These are phyloP conservation scores for Nepenthes gracilis DNA, from an alignment of 148 eudicot species.

Conservation along the genomic window DNA sequence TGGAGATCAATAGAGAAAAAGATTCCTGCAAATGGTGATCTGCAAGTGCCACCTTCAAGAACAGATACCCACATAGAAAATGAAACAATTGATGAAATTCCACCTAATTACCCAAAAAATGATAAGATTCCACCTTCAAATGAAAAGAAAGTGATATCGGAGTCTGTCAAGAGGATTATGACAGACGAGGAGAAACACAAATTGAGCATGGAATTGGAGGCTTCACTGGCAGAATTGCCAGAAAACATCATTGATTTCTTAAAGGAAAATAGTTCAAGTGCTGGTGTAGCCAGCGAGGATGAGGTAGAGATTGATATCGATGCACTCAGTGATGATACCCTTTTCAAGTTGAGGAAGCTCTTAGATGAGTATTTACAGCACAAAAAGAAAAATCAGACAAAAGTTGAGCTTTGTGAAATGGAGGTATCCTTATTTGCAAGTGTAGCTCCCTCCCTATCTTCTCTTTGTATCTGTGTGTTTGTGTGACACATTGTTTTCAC, in stretches of 20 bases:
- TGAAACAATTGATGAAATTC: slow-evolving; percentile 27
- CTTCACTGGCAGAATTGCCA: slow-evolving; percentile 47
- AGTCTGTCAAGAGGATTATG: background rate
- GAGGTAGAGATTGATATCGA: slow-evolving; percentile 91
- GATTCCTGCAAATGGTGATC: slow-evolving; percentile 26
- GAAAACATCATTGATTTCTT: slow-evolving; percentile 60
- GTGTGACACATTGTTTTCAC: background rate
- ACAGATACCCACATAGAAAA: slow-evolving; percentile 10
- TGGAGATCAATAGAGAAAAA: slow-evolving; percentile 81
- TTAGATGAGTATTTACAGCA: slow-evolving; percentile 60
- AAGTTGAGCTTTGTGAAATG: slow-evolving; percentile 45
- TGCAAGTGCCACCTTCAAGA: slow-evolving; percentile 3
- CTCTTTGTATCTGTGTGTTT: too few species aligned
- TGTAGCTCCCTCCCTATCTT: too few species aligned
- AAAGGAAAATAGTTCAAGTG: slow-evolving; percentile 44
- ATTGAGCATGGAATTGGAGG: slow-evolving; percentile 53
- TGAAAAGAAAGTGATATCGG: slow-evolving; percentile 40
- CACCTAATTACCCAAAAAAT: slow-evolving; percentile 12
- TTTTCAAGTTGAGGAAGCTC: slow-evolving; percentile 53
- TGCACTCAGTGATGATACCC: slow-evolving; percentile 52
- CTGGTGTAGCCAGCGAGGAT: slow-evolving; percentile 47
- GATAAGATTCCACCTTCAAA: slow-evolving; percentile 6
- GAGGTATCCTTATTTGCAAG: slow-evolving; percentile 35
- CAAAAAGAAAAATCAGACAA: slow-evolving; percentile 37
- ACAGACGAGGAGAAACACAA: slow-evolving; percentile 41